These are phyloP conservation scores for Mytilinidion resinicola DNA, from an alignment of 495 filamentous ascomycete genomes.

Conservation along the genomic window DNA sequence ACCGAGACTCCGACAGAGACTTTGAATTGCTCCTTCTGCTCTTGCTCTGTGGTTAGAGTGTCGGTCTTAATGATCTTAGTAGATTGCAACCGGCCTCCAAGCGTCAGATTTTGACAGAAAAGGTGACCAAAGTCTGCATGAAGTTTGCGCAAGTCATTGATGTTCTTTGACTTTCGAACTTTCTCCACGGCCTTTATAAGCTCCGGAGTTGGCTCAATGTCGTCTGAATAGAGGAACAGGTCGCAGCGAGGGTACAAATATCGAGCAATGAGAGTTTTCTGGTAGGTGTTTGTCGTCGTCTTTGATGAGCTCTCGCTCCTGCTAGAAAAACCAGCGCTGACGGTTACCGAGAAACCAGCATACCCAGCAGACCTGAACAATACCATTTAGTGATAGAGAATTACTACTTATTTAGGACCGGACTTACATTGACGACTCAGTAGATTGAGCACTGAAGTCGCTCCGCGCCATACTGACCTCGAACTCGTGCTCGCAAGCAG, in stretches of 20 bases:
- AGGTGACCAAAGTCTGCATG: neutral
- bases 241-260: neutral
- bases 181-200: neutral
- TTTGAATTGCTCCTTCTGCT: constrained; percentile 1
- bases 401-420: neutral
- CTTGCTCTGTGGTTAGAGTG: neutral
- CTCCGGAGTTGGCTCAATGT: neutral
- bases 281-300: neutral
- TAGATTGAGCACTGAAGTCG: neutral
- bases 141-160: neutral
- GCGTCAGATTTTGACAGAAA: neutral
- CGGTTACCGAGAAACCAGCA: neutral
- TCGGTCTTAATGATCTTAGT: neutral
- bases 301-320: neutral
- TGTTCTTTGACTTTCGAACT: neutral
- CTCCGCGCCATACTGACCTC: neutral
- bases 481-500: neutral
- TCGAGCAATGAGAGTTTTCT: neutral
- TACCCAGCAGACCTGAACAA: neutral
- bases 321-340: neutral
- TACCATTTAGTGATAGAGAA: neutral
- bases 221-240: neutral
- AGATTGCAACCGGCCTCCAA: neutral
- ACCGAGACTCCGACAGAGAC: neutral
- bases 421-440: neutral